These are phyloP conservation scores for Pyricularia sp. DNA, from an alignment of 2,329 filamentous ascomycete species.

Conservation along the genomic window DNA sequence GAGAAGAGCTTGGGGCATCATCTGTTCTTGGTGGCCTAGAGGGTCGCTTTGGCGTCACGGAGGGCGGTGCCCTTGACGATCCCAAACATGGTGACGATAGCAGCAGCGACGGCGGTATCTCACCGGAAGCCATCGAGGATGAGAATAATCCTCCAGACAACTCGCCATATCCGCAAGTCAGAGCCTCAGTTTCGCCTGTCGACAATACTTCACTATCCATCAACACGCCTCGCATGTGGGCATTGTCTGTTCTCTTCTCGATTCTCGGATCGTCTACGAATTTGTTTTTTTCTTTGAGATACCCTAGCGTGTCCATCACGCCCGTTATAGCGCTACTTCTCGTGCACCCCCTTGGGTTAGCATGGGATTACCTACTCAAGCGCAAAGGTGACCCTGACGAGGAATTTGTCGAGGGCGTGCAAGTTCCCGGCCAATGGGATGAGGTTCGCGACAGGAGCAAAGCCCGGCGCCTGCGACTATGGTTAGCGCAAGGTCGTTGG, in stretches of 20 bases:
- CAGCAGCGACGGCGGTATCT: slow-evolving; percentile 9
- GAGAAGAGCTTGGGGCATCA: slow-evolving; percentile 37
- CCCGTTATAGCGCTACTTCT: slow-evolving; percentile 80
- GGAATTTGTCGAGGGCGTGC: slow-evolving; percentile 33
- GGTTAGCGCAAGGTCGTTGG: slow-evolving; percentile 74
- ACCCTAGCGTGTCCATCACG: slow-evolving; percentile 82
- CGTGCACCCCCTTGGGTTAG: slow-evolving; percentile 71
- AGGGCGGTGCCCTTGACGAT: slow-evolving; percentile 35
- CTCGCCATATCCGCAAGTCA: slow-evolving; percentile 69
- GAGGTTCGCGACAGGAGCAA: slow-evolving; percentile 16
- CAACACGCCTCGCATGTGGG: slow-evolving; percentile 84
- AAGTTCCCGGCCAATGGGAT: slow-evolving; percentile 10
- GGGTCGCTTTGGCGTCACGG: slow-evolving; percentile 41
- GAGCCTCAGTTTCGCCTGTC: slow-evolving; percentile 67
- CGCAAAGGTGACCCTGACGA: slow-evolving; percentile 44
- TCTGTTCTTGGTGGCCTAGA: slow-evolving; percentile 43
- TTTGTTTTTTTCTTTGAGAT: slow-evolving; percentile 81
- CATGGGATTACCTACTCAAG: slow-evolving; percentile 70
- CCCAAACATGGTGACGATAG: slow-evolving; percentile 19
- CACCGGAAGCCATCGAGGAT: slow-evolving; percentile 27
- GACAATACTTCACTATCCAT: slow-evolving; percentile 74
- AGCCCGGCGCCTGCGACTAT: slow-evolving; percentile 47
- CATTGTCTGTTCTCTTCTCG: slow-evolving; percentile 68
- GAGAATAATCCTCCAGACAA: slow-evolving; percentile 53
- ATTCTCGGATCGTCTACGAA: slow-evolving; percentile 76